Evolutionary conservation across 495 filamentous ascomycete genomes (phyloP).

Genomic region (Xanthoparmelia taractica): DNA sequence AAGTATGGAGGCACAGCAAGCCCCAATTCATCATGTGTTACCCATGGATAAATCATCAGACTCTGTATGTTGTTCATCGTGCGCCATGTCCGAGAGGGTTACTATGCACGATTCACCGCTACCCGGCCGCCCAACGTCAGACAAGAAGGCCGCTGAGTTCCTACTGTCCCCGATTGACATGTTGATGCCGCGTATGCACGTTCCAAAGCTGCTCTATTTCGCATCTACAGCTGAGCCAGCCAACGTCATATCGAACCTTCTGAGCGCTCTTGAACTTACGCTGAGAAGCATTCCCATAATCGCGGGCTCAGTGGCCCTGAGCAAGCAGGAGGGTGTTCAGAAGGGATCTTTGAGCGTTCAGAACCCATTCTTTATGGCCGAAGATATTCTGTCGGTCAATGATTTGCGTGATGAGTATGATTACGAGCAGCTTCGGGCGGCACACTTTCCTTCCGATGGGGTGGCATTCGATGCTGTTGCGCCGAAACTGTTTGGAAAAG

Average conservation of each 20-base stretch:
- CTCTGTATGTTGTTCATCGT: neutral
- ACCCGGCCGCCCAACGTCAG: neutral
- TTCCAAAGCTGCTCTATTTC: conserved; percentile 15
- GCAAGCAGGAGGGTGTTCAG: neutral
- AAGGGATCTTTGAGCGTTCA: conserved; percentile 15
- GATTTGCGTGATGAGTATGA: conserved; percentile 12
- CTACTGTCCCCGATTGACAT: conserved; percentile 16
- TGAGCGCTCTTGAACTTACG: conserved; percentile 8
- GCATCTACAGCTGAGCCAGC: conserved; percentile 8
- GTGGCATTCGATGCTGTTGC: conserved; percentile 4
- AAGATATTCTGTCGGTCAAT: conserved; percentile 12
- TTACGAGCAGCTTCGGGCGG: conserved; percentile 12
- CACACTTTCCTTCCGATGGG: conserved; percentile 12
- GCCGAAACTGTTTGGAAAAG: conserved; percentile 7
- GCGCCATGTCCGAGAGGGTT: neutral
- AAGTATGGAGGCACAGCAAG: neutral
- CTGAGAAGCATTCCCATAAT: conserved; percentile 9
- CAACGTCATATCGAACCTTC: conserved; percentile 5
- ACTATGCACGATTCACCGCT: neutral
- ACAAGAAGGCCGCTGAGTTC: neutral
- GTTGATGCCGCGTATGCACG: conserved; percentile 13
- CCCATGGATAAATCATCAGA: no score
- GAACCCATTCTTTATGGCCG: neutral
- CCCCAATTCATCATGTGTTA: neutral
- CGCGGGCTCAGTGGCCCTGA: conserved; percentile 6